Conservation (phyloP, 164 flowering plant species). For the Magnolia sinica region DNA sequence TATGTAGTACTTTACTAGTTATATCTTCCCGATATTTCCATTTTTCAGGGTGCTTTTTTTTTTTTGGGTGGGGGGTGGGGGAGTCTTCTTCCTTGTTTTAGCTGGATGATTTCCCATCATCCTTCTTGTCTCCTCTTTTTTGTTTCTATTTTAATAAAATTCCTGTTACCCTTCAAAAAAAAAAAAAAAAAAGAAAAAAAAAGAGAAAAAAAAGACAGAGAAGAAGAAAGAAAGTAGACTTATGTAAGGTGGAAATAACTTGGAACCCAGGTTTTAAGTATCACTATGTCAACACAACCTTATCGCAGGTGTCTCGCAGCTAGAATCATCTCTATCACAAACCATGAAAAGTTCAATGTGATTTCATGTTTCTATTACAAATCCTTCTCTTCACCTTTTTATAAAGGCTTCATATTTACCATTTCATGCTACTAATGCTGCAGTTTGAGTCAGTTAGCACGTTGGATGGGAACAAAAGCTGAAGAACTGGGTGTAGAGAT, state of each 20-base stretch:
- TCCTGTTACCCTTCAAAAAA: too few species aligned
- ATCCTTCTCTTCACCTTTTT: background rate
- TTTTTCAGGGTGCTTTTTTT: too few species aligned
- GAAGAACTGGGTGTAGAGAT: constrained; percentile 95
- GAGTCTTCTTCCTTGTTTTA: too few species aligned
- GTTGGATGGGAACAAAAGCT: constrained; percentile 92
- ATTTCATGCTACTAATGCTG: background rate
- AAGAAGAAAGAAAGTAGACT: background rate
- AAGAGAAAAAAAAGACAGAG: too few species aligned
- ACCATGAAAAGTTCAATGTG: background rate
- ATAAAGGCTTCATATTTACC: background rate
- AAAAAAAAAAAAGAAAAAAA: too few species aligned
- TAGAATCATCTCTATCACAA: background rate
- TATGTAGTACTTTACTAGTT: too few species aligned
- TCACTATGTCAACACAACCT: background rate
- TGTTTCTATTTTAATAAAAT: too few species aligned
- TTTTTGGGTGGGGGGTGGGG: too few species aligned
- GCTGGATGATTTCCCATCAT: too few species aligned
- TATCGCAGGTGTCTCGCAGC: background rate
- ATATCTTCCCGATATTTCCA: too few species aligned
- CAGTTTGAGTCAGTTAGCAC: constrained; percentile 89
- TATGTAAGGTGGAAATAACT: background rate
- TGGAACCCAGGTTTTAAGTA: background rate
- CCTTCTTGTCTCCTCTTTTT: too few species aligned
- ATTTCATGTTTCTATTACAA: background rate